These are phyloP conservation scores for Flagelloscypha sp. DNA, from an alignment of 768 basidiomycete genomes.

Conservation along the genomic window DNA sequence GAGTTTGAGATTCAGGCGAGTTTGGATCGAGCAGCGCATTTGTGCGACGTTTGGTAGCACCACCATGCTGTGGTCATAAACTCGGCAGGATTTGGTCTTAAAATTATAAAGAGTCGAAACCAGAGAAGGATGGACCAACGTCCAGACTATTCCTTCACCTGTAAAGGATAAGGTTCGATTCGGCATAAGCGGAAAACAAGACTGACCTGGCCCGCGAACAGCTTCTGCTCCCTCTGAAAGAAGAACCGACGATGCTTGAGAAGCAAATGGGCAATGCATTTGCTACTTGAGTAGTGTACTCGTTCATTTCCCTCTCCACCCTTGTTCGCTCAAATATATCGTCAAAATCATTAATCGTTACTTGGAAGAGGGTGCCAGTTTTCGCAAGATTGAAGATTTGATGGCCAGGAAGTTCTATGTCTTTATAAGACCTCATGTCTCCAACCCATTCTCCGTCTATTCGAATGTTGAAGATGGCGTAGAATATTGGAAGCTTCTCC, in stretches of 20 bases:
- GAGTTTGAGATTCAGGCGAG: neutral
- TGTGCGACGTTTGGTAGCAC: too few species aligned
- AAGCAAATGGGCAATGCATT: conserved; percentile 12
- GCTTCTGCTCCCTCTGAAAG: conserved; percentile 10
- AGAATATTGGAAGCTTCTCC: conserved; percentile 11
- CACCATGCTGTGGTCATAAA: conserved; percentile 11
- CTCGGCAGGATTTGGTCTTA: conserved; percentile 15
- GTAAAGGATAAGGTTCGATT: too few species aligned
- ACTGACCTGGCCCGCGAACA: conserved; percentile 6
- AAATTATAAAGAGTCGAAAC: conserved; percentile 12
- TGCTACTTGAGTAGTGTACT: conserved; percentile 13
- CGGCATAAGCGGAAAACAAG: neutral
- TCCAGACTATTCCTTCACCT: conserved; percentile 15
- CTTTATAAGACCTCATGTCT: conserved; percentile 14
- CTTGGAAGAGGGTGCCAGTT: conserved; percentile 11
- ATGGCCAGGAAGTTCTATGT: conserved; percentile 11
- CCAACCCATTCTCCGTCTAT: conserved; percentile 14
- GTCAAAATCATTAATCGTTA: conserved; percentile 11
- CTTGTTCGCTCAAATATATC: neutral
- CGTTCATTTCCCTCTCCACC: conserved; percentile 9
- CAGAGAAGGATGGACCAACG: neutral
- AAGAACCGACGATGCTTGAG: conserved; percentile 8
- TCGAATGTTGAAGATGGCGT: conserved; percentile 17
- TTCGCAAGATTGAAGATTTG: conserved; percentile 12
- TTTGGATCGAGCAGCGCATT: neutral